Evolutionary conservation across 352 stramenopile genomes (phyloP), one percentile per base, ranked within the genome.

Genomic region (Pythium brachiatum): DNA sequence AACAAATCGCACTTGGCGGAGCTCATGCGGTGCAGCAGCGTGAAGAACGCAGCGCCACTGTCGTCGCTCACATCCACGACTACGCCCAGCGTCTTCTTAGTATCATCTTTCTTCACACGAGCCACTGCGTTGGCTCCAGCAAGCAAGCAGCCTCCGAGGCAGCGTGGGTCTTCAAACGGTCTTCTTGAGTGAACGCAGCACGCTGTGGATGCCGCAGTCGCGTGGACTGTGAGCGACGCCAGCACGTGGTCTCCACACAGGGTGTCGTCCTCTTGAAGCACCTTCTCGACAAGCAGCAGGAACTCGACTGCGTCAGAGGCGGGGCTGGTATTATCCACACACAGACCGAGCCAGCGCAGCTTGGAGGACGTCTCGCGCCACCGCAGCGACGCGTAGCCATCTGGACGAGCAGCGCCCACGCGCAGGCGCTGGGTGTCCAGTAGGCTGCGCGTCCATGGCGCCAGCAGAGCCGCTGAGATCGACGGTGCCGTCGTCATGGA

Each of bases 321-420:
- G 8, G 25, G 27, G 26, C 18, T 13, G 2, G 8, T 36, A 2
- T 32, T 12, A 11, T 8, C 9, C 5, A 66, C 32, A 26, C 52
- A 39, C 20, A 66, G 41, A 32, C 52, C 39, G 13, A 66, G 41
- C 60, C 60, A 66, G 15, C 60, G 60, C 44, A 60, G 51, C 23
- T 32, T 41, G 0, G 51, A 23, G 9, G 27, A 9, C 20, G 60
- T 23, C 31, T 53, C 41, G 31, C 43, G 51, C 60, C 60, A 66
- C 41, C 54, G 51, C 39, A 66, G 38, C 39, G 60, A 66, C 21
- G 60, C 60, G 34, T 60, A 57, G 41, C 60, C 52, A 25, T 66
- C 60, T 13, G 51, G 41, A 16, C 60, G 60, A 21, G 51, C 27
- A 16, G 59, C 60, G 16, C 52, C 60, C 16, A 57, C 21, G 7